Evolutionary conservation across 2,329 filamentous ascomycete genomes (phyloP).

Genomic region (Claviceps lovelessii): DNA sequence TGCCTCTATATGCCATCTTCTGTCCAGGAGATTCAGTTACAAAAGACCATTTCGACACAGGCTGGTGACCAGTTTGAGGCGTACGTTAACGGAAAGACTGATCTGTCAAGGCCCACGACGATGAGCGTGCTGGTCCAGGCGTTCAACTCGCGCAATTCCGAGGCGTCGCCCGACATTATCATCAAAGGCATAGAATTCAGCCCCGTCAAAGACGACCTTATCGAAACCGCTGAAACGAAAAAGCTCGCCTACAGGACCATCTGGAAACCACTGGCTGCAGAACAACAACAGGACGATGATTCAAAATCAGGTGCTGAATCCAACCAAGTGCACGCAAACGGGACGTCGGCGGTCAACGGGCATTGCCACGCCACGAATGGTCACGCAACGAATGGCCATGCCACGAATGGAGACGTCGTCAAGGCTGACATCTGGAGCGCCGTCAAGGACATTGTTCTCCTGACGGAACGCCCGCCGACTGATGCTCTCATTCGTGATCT

Average conservation of each 20-base stretch:
- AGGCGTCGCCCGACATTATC: slow-evolving; percentile 18
- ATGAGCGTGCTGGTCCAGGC: not conserved
- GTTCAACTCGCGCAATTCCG: slow-evolving; percentile 11
- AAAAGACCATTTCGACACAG: not conserved
- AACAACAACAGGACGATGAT: not conserved
- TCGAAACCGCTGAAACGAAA: not conserved
- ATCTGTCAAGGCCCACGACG: not conserved
- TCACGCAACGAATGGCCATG: not conserved
- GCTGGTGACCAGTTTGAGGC: not conserved
- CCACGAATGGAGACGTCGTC: not conserved
- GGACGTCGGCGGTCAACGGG: not conserved
- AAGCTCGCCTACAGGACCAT: not conserved
- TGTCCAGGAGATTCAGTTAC: slow-evolving; percentile 16
- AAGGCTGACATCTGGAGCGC: not conserved
- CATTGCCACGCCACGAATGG: not conserved
- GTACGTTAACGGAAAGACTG: not conserved
- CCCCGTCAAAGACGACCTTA: slow-evolving; percentile 23
- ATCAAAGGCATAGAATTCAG: slow-evolving; percentile 25
- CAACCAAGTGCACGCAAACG: not conserved
- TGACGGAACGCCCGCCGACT: not conserved
- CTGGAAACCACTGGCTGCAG: not conserved
- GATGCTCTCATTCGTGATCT: not conserved
- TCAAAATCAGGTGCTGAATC: not conserved
- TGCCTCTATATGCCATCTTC: slow-evolving; percentile 23
- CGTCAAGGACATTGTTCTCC: not conserved